Percentiles rank a stretch among this genome's conserved stretches.
These are phyloP conservation scores for Penicillium thymicola DNA, from an alignment of 2,329 filamentous ascomycete species.

Conservation along the genomic window DNA sequence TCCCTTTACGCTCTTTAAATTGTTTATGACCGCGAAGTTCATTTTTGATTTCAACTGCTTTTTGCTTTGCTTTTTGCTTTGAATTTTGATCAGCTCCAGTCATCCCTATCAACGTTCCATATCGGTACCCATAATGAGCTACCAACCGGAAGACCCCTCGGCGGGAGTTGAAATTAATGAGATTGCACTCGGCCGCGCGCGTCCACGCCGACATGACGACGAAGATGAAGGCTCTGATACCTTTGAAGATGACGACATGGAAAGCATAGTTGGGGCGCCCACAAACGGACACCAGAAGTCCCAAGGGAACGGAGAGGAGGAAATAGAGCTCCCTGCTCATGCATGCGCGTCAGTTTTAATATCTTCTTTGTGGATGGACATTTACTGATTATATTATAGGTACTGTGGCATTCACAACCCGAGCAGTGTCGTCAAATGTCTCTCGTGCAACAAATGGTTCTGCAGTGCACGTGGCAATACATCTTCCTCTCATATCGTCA, in stretches of 20 bases:
- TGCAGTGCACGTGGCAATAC: conserved; percentile 96
- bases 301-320: conserved; percentile 63
- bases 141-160: conserved; percentile 35
- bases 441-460: conserved; percentile 97
- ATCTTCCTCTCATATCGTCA: conserved; percentile 95
- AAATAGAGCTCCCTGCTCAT: conserved; percentile 87
- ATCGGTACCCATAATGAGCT: conserved; percentile 74
- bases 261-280: conserved; percentile 75
- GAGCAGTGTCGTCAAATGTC: conserved; percentile 91
- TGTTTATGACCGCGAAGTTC: conserved; percentile 9
- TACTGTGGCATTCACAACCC: conserved; percentile 98
- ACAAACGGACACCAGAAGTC: conserved; percentile 69
- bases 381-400: conserved; percentile 44
- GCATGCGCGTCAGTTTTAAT: conserved; percentile 78
- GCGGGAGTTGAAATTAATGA: conserved; percentile 67
- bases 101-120: conserved; percentile 58
- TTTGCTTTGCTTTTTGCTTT: conserved; percentile 6
- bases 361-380: conserved; percentile 13
- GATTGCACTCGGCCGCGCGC: conserved; percentile 58
- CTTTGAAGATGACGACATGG: conserved; percentile 76
- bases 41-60: not conserved
- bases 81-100: conserved; percentile 3
- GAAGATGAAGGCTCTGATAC: conserved; percentile 85
- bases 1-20: conserved; percentile 29
- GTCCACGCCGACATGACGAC: conserved; percentile 72